A percentile compares a stretch with the other conserved stretches of the same genome.
Evolutionary conservation across 768 basidiomycete genomes (phyloP).

Genomic region (Serpula lacrymans): DNA sequence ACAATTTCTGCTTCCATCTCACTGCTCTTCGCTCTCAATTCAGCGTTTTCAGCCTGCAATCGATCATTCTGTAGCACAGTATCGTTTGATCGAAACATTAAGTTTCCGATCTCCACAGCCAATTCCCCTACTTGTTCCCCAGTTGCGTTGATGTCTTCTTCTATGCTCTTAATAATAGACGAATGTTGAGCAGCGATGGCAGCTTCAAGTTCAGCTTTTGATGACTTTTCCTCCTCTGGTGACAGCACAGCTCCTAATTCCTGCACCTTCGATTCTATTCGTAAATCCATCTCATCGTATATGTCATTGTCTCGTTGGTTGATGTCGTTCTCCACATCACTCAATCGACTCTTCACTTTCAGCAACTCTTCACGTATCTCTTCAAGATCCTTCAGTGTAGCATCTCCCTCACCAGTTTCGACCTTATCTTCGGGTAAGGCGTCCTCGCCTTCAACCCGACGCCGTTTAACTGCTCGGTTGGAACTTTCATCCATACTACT

Average conservation of each 20-base stretch:
- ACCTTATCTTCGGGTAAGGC: slow-evolving; percentile 1
- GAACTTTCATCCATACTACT: too few relatives aligned
- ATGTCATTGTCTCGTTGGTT: slow-evolving; percentile 29
- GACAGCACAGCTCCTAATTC: slow-evolving; percentile 20
- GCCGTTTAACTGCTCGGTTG: slow-evolving; percentile 26
- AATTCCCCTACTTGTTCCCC: slow-evolving; percentile 28
- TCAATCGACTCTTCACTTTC: slow-evolving; percentile 23
- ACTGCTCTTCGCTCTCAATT: slow-evolving; percentile 19
- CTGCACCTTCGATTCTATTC: slow-evolving; percentile 25
- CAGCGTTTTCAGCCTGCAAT: slow-evolving; percentile 25
- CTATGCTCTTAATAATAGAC: slow-evolving; percentile 12
- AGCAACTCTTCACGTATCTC: slow-evolving; percentile 25
- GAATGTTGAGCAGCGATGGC: slow-evolving; percentile 21
- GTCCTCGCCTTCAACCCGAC: slow-evolving; percentile 13
- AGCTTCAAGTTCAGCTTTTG: slow-evolving; percentile 21
- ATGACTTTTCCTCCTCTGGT: slow-evolving; percentile 11
- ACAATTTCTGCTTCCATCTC: slow-evolving; percentile 15
- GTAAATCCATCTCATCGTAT: slow-evolving; percentile 26
- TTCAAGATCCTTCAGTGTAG: slow-evolving; percentile 17
- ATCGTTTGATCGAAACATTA: slow-evolving; percentile 25
- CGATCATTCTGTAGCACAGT: slow-evolving; percentile 17
- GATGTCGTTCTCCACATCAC: slow-evolving; percentile 34
- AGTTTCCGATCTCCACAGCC: slow-evolving; percentile 28
- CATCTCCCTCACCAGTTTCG: neutral
- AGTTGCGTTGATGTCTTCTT: slow-evolving; percentile 4